Base-by-base conservation (phyloP, 1,139 yeast species). In the Magnusiomyces sp. region DNA sequence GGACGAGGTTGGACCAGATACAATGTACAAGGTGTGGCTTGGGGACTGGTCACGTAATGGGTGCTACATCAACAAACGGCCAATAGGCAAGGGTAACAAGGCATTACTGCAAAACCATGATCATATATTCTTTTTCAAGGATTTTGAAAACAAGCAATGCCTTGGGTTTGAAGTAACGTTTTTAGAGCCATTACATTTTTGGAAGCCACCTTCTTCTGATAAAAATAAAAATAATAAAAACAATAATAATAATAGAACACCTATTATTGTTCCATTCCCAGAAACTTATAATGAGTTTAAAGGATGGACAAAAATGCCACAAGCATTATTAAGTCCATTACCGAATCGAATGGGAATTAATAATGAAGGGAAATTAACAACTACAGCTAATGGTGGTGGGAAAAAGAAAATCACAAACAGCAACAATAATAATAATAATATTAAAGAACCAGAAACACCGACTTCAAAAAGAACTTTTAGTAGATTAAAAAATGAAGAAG, bases 21-120 rank as follows among this genome's bases (percentile, higher is more conserved):
- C 82, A 52, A 67, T 77, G 2, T 87, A 81, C 52, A 89, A 81
- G 60, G 71, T 86, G n/a, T 88, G 95, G 95, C 68, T 89, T 17
- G 67, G 85, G 41, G 96, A 87, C 60, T 77, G 74, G 54, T 84
- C 95, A 48, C 79, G 95, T 0, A 89, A 89, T 63, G 83, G 86
- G 1, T 86, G 96, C 61, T 77, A 72, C 56, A 75, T 89, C 9
- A 87, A 89, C 61, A 76, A 76, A 3, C 64, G 67, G 13, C 72
- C 71, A 45, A 61, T 89, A 41, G 84, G 84, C 0, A 78, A 79
- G 53, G 83, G 83, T 1, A 72, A 74, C 37, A 86, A 86, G 57
- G 75, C 75, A 0, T 74, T 77, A 54, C 59, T 89, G 0, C 77
- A 72, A 58, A 72, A 83, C 55, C 83, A 82, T 1, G 96, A 88